A percentile compares a stretch with the other conserved stretches of the same genome.
Evolutionary conservation across 2,329 filamentous ascomycete genomes (phyloP).

Genomic region (Sporothrix euskadiensis): DNA sequence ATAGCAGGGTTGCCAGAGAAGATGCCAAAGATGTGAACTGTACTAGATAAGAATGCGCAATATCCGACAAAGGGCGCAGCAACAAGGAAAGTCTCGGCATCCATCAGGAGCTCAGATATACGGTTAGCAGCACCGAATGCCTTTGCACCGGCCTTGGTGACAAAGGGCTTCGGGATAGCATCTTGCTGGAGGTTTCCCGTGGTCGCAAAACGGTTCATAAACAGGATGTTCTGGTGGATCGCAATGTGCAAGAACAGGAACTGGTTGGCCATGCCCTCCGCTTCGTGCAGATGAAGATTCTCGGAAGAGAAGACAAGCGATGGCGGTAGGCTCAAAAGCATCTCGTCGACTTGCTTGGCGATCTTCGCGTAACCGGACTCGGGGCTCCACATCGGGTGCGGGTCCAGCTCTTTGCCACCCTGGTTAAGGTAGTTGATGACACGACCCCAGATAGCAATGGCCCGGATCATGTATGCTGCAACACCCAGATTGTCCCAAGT

Average conservation of each 20-base stretch:
- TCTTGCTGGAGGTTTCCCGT: conserved; percentile 65
- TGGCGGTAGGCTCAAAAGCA: conserved; percentile 68
- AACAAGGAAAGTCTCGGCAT: conserved; percentile 76
- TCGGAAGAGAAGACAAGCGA: conserved; percentile 73
- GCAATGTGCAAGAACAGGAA: conserved; percentile 91
- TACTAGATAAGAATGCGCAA: conserved; percentile 88
- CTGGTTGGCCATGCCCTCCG: conserved; percentile 83
- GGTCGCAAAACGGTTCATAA: conserved; percentile 83
- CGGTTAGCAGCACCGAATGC: conserved; percentile 82
- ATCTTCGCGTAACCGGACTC: conserved; percentile 75
- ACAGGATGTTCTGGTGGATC: conserved; percentile 84
- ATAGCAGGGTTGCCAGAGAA: conserved; percentile 80
- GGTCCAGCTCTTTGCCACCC: conserved; percentile 78
- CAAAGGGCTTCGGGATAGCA: conserved; percentile 70
- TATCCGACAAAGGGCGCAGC: conserved; percentile 93
- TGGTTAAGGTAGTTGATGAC: conserved; percentile 89
- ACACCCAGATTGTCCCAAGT: conserved; percentile 88
- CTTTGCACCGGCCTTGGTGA: conserved; percentile 70
- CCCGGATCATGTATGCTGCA: conserved; percentile 82
- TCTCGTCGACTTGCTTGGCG: conserved; percentile 68
- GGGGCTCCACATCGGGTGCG: conserved; percentile 75
- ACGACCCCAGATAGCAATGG: conserved; percentile 84
- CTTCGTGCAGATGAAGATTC: conserved; percentile 81
- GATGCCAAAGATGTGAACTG: conserved; percentile 89
- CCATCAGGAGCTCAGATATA: conserved; percentile 80